Evolutionary conservation across 805 yeast genomes (phyloP), one percentile per base, ranked within the genome.

Genomic region (Lipomyces spencermartinsiae): DNA sequence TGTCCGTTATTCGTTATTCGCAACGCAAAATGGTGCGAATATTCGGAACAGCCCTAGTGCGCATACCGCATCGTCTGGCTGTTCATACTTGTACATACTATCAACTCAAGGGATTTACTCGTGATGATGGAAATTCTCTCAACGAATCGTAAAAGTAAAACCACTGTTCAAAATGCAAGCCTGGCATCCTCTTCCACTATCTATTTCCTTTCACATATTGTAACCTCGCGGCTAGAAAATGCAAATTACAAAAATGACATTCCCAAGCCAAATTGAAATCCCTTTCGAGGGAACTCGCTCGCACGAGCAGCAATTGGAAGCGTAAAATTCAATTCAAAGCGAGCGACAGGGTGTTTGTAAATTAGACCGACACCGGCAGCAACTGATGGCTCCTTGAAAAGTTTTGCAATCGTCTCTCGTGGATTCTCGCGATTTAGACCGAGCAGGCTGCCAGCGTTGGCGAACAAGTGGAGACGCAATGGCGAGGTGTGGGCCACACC

Each of bases 191-290:
- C 29, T 43, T 43, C 49, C 49, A 43, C 22, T 43, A 19, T 43
- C 49, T 43, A 43, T 16, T 43, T n/a, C n/a, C 8, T 16, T 43
- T 43, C 19, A 43, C 49, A 43, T 43, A n/a, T 43, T 43, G 1
- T n/a, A n/a, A 14, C 49, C 49, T 16, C 19, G 25, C 16, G 16
- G 34, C 16, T 19, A 29, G 19, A 19, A n/a, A 19, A 43, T 19
- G 46, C 25, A 33, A 59, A 58, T 75, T 78, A 88, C 79, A 87
- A 75, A 74, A 87, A 87, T 35, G 86, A 83, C 62, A 87, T 73
- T 0, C 91, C 91, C 54, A 87, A 81, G 33, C 91, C 91, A 71
- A 86, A 86, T 74, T 87, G 91, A 37, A 90, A 77, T 0, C 93
- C 93, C 69, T 88, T 89, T 73, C 89, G 82, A 12, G 82, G 74